Conservation (phyloP, 169 alveolate species). For the Cryptosporidium canis region DNA sequence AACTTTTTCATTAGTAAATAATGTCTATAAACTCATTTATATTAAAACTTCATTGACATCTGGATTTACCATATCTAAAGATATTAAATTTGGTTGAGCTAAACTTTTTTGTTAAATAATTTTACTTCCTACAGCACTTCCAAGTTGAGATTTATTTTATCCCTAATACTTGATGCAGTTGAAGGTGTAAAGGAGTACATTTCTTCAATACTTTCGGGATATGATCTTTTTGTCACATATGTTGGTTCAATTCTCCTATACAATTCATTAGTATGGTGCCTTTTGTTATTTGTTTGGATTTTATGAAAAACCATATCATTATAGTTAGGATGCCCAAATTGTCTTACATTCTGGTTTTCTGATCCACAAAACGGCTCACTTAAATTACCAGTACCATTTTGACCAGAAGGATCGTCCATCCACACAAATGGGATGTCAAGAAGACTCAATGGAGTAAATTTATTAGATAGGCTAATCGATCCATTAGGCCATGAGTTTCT, state of each 20-base stretch:
- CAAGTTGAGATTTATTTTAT: constrained; percentile 33
- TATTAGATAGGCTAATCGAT: not conserved
- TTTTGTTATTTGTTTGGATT: constrained; percentile 7
- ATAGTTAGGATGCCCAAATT: not conserved
- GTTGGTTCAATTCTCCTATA: not conserved
- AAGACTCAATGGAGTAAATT: constrained; percentile 50
- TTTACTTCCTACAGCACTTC: not conserved
- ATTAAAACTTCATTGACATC: not conserved
- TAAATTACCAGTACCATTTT: not conserved
- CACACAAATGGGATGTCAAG: constrained; percentile 62
- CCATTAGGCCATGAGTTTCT: not conserved
- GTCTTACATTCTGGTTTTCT: not conserved
- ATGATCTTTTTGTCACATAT: constrained; percentile 39
- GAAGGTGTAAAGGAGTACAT: constrained; percentile 67
- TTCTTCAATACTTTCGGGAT: constrained; percentile 62
- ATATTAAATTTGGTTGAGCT: not conserved
- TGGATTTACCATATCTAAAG: not conserved
- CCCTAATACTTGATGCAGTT: constrained; percentile 65
- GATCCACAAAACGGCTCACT: not conserved
- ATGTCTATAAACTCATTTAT: not conserved
- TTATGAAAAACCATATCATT: not conserved
- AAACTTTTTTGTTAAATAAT: not conserved
- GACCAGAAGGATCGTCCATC: constrained; percentile 11
- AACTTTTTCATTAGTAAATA: not conserved
- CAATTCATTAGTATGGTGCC: constrained; percentile 4